phyloP scores from a whole-genome alignment of 2,329 filamentous ascomycete genomes.

The Pyricularia sp. region DNA sequence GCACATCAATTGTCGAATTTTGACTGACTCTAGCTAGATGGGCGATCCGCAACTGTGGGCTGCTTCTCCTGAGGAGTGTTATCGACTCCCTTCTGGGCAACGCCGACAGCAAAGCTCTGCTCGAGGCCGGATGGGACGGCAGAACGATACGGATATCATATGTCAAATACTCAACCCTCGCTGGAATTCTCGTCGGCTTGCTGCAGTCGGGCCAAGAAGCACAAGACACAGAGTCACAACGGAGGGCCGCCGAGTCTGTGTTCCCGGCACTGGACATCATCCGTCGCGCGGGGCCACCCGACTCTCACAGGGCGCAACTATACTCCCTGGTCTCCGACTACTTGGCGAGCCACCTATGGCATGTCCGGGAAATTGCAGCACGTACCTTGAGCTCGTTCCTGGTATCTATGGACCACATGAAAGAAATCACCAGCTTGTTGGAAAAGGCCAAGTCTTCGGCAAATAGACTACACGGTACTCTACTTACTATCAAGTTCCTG shows the following conservation, averaged over 20 bases:
- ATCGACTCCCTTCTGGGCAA: slow-evolving; percentile 73
- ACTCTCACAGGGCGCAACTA: slow-evolving; percentile 43
- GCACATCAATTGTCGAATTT: neutral
- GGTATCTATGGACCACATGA: slow-evolving; percentile 39
- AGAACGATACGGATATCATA: slow-evolving; percentile 58
- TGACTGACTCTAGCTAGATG: slow-evolving; percentile 42
- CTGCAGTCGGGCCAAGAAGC: slow-evolving; percentile 36
- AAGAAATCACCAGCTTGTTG: slow-evolving; percentile 27
- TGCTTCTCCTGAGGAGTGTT: slow-evolving; percentile 80
- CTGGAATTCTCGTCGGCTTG: slow-evolving; percentile 53
- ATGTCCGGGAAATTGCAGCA: slow-evolving; percentile 72
- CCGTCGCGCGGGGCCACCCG: slow-evolving; percentile 59
- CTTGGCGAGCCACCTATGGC: slow-evolving; percentile 64
- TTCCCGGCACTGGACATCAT: slow-evolving; percentile 80
- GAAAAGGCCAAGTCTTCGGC: slow-evolving; percentile 21
- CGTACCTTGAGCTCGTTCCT: slow-evolving; percentile 59
- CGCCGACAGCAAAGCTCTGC: slow-evolving; percentile 56
- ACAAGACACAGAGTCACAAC: slow-evolving; percentile 24
- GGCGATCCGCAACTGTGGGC: slow-evolving; percentile 88
- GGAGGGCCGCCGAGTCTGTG: slow-evolving; percentile 54
- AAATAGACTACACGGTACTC: slow-evolving; percentile 49
- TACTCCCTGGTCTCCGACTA: slow-evolving; percentile 50
- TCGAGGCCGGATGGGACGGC: slow-evolving; percentile 55
- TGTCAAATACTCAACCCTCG: slow-evolving; percentile 56
- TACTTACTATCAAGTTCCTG: slow-evolving; percentile 47